A percentile compares a stretch with the other conserved stretches of the same genome.
Evolutionary conservation across 192 early-diverging fungal species (phyloP).

Genomic region (Coemansia sp.): DNA sequence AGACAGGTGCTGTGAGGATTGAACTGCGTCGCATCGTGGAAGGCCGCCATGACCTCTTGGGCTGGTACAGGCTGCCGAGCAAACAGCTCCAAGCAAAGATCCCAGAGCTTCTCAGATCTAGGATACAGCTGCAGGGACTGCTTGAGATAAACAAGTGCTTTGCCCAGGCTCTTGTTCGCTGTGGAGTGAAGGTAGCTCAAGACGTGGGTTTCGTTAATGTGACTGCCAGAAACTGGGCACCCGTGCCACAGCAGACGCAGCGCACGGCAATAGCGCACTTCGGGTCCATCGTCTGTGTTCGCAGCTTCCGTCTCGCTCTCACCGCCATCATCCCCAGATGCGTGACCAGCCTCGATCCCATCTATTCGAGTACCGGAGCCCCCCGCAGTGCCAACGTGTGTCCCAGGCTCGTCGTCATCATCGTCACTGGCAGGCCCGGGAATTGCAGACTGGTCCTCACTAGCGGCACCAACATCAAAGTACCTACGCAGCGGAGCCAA

Average conservation of each 20-base stretch:
- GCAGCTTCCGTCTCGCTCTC: not conserved
- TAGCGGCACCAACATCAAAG: conserved; percentile 3
- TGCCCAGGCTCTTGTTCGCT: conserved; percentile 17
- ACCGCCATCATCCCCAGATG: not conserved
- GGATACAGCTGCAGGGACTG: conserved; percentile 22
- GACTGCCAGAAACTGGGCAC: not conserved
- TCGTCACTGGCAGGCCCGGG: not conserved
- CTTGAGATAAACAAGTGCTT: conserved; percentile 14
- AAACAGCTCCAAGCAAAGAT: conserved; percentile 42
- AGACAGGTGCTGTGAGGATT: conserved; percentile 21
- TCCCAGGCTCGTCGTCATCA: not conserved
- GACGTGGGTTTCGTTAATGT: conserved; percentile 2
- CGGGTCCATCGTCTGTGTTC: not conserved
- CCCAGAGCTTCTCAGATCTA: conserved; percentile 39
- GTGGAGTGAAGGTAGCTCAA: not conserved
- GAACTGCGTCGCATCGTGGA: conserved; percentile 37
- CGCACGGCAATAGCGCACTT: conserved; percentile 10
- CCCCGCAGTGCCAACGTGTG: not conserved
- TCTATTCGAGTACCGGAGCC: not conserved
- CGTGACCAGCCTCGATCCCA: not conserved
- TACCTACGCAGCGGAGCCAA: conserved; percentile 5
- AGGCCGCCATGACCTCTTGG: conserved; percentile 24
- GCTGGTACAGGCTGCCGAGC: conserved; percentile 15
- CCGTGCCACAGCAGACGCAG: conserved; percentile 13
- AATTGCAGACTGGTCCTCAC: not conserved